A percentile compares a stretch with the other conserved stretches of the same genome.
These are phyloP conservation scores for Trichophyton schoenleinii DNA, from an alignment of 2,329 filamentous ascomycete species.

Conservation along the genomic window DNA sequence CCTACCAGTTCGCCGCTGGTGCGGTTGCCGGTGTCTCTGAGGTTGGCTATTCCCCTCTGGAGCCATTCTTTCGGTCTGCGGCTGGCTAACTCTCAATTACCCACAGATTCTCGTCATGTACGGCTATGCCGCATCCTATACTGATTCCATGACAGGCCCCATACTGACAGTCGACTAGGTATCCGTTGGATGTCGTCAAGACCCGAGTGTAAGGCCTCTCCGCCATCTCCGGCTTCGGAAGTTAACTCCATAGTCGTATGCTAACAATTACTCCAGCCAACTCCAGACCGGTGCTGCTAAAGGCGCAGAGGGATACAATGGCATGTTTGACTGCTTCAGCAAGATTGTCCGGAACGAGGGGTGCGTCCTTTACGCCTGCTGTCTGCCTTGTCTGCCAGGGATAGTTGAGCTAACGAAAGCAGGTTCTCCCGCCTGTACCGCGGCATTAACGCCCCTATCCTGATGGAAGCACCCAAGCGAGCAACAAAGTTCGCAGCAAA, in stretches of 20 bases:
- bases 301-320: constrained; percentile 78
- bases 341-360: constrained; percentile 97
- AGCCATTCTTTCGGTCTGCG: not conserved
- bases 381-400: not conserved
- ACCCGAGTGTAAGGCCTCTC: constrained; percentile 66
- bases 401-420: constrained; percentile 4
- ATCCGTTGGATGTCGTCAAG: constrained; percentile 96
- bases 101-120: constrained; percentile 75
- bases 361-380: constrained; percentile 40
- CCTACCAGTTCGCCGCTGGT: constrained; percentile 91
- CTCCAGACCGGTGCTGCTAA: constrained; percentile 60
- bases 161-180: constrained; percentile 46
- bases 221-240: not conserved
- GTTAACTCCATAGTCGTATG: not conserved
- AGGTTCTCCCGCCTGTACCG: constrained; percentile 86
- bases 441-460: constrained; percentile 85
- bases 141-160: not conserved
- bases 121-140: not conserved
- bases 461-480: constrained; percentile 95
- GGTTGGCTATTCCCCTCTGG: constrained; percentile 39
- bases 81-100: not conserved
- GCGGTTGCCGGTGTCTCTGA: constrained; percentile 97
- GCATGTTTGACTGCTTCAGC: constrained; percentile 95
- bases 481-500: constrained; percentile 99
- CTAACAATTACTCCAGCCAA: constrained; percentile 46